These are phyloP conservation scores for Metarhizium anisopliae DNA, from an alignment of 2,329 filamentous ascomycete species.

Conservation along the genomic window DNA sequence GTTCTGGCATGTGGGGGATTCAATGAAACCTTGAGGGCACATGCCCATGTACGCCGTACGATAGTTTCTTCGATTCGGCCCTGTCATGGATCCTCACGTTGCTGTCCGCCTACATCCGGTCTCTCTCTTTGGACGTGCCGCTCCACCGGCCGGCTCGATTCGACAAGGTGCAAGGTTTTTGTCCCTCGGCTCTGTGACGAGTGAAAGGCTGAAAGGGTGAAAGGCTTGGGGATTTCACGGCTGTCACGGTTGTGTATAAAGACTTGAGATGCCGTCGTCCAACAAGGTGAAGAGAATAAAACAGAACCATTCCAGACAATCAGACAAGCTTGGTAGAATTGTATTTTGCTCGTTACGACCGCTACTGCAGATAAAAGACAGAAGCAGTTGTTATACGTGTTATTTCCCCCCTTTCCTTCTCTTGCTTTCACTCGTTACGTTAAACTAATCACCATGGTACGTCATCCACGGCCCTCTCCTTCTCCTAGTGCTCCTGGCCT, in stretches of 20 bases:
- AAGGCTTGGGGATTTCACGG: not conserved
- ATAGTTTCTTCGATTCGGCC: not conserved
- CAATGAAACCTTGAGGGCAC: not conserved
- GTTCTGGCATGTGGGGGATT: not conserved
- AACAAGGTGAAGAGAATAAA: not conserved
- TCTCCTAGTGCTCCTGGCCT: not conserved
- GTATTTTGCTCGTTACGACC: too few species aligned
- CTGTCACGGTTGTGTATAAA: not conserved
- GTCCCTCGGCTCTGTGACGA: not conserved
- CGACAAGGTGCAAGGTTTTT: not conserved
- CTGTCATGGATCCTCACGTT: conserved; percentile 1
- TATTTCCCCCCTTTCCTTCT: too few species aligned
- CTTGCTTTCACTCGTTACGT: not conserved
- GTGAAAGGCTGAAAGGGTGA: not conserved
- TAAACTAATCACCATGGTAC: not conserved
- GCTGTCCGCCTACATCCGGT: not conserved
- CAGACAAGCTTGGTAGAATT: too few species aligned
- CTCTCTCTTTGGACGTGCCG: not conserved
- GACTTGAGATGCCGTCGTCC: not conserved
- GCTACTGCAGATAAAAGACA: not conserved
- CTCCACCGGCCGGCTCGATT: not conserved
- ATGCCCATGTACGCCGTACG: not conserved
- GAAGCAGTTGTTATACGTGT: not conserved
- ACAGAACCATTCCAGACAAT: not conserved
- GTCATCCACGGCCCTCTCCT: not conserved